These are phyloP conservation scores for Apostasia ramifera DNA, from an alignment of 106 monocot species.

Conservation along the genomic window DNA sequence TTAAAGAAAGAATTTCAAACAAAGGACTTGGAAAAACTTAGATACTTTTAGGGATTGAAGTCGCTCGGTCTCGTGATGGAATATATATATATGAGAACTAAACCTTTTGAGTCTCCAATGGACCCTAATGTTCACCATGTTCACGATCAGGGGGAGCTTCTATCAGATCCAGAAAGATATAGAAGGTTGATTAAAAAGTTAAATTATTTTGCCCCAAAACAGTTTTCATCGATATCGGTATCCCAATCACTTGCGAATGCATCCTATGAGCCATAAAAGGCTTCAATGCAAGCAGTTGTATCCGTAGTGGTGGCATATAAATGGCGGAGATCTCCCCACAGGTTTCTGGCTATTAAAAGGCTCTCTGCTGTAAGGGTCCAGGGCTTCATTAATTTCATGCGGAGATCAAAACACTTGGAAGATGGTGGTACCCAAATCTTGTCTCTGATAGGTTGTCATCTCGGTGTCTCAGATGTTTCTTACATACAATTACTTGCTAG, in stretches of 20 bases:
- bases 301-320: constrained; percentile 69
- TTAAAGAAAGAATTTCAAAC: no score
- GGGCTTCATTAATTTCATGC: constrained; percentile 89
- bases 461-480: constrained; percentile 84
- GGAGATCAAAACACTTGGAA: constrained; percentile 80
- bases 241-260: constrained; percentile 51
- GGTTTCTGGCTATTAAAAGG: constrained; percentile 62
- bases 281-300: constrained; percentile 70
- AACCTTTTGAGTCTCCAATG: no score
- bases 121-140: no score
- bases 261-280: constrained; percentile 57
- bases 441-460: constrained; percentile 93
- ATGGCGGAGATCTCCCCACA: constrained; percentile 64
- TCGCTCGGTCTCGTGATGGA: no score
- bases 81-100: no score
- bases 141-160: no score
- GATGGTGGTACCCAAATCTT: constrained; percentile 85
- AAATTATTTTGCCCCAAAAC: no score
- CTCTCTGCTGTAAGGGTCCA: constrained; percentile 52
- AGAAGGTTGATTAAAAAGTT: no score
- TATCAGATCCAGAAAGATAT: no score
- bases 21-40: no score
- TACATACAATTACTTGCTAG: constrained; percentile 64
- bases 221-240: constrained; percentile 55
- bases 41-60: no score